Evolutionary conservation across 176 grass and related monocot species (phyloP).

Genomic region (Saccharum spontaneum): DNA sequence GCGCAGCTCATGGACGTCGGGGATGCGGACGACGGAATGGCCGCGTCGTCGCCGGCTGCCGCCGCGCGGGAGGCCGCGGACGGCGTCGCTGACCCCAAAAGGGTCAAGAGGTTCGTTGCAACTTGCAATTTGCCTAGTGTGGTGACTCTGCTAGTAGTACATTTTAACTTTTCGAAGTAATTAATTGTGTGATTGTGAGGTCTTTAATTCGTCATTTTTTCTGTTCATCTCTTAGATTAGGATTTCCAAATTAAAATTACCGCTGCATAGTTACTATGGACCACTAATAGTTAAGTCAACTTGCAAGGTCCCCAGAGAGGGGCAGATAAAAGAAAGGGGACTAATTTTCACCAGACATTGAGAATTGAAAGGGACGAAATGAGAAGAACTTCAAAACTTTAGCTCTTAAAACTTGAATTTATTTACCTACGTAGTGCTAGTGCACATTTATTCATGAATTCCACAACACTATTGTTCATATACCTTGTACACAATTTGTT

Average conservation of each 20-base stretch:
- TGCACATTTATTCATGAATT: background rate
- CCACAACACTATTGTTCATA: background rate
- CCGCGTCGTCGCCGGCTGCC: background rate
- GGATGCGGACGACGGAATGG: constrained; percentile 41
- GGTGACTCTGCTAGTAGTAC: background rate
- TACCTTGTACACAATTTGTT: too few relatives aligned
- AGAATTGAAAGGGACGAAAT: background rate
- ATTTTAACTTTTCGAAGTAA: background rate
- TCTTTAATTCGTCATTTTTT: background rate
- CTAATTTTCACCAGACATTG: background rate
- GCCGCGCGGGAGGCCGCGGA: constrained; percentile 10
- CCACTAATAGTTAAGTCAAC: background rate
- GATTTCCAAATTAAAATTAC: background rate
- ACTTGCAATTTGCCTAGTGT: background rate
- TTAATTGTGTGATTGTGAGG: background rate
- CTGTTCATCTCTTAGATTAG: background rate
- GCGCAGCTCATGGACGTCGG: constrained; percentile 48
- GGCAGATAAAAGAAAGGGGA: too few relatives aligned
- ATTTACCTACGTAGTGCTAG: background rate
- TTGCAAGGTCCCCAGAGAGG: background rate
- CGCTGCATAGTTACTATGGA: background rate
- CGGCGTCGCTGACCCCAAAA: constrained; percentile 59
- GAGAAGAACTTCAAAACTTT: background rate
- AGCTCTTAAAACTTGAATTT: background rate
- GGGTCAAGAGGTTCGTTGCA: constrained; percentile 75